Percentiles rank a stretch among this genome's conserved stretches.
Conservation (phyloP, 2,329 filamentous ascomycete species). For the Nemania sp. region DNA sequence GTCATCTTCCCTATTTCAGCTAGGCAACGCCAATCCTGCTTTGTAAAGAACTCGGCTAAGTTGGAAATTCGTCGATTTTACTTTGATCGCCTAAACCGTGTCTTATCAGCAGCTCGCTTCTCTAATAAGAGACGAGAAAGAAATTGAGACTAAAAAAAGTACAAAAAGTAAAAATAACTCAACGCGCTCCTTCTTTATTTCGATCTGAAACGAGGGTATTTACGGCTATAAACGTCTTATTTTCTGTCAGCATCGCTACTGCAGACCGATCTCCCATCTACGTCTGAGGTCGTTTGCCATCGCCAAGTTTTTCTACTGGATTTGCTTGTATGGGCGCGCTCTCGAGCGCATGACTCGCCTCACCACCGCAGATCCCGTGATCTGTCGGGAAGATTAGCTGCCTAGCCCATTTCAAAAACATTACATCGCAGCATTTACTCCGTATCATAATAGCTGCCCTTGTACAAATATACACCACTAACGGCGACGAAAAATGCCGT, state of each 20-base stretch:
- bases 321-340: slow-evolving; percentile 15
- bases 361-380: slow-evolving; percentile 24
- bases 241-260: slow-evolving; percentile 26
- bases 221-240: not conserved
- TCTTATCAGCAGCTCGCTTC: not conserved
- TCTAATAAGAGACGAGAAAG: not conserved
- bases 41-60: not conserved
- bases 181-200: slow-evolving; percentile 2
- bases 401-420: slow-evolving; percentile 19
- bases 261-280: slow-evolving; percentile 18
- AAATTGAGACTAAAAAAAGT: not conserved
- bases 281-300: slow-evolving; percentile 16
- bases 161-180: not conserved
- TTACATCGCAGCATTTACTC: slow-evolving; percentile 25
- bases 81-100: not conserved
- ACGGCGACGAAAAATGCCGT: slow-evolving; percentile 59
- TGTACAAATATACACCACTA: not conserved
- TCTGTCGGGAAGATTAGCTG: slow-evolving; percentile 6
- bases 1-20: slow-evolving; percentile 4
- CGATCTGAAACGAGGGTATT: not conserved
- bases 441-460: slow-evolving; percentile 21
- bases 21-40: slow-evolving; percentile 6
- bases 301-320: slow-evolving; percentile 5
- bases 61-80: slow-evolving; percentile 5
- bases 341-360: slow-evolving; percentile 30